Evolutionary conservation across 2,329 filamentous ascomycete species (phyloP).

Genomic region (Nothophoma quercina): DNA sequence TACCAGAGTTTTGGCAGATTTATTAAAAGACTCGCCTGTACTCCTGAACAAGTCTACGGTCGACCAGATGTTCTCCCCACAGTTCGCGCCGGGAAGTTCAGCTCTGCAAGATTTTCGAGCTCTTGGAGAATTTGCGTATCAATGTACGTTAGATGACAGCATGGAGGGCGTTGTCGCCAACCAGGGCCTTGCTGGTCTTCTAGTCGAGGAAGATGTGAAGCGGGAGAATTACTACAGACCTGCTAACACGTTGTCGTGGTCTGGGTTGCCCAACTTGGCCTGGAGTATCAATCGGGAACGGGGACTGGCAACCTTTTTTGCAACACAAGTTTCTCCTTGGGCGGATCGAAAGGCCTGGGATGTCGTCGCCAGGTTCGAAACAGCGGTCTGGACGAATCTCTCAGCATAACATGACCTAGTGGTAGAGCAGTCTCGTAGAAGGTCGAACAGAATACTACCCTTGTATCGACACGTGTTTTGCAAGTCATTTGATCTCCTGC

Average conservation of each 20-base stretch:
- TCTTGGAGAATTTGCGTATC: constrained; percentile 15
- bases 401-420: background rate
- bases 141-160: constrained; percentile 15
- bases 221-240: constrained; percentile 25
- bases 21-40: background rate
- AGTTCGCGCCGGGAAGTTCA: background rate
- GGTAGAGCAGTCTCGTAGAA: background rate
- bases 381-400: constrained; percentile 31
- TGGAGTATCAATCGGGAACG: constrained; percentile 36
- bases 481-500: background rate
- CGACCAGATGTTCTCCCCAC: constrained; percentile 1
- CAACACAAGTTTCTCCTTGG: constrained; percentile 34
- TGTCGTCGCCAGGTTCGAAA: constrained; percentile 29
- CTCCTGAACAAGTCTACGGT: background rate
- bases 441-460: background rate
- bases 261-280: constrained; percentile 30
- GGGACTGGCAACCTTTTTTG: constrained; percentile 31
- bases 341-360: constrained; percentile 24
- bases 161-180: constrained; percentile 24
- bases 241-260: constrained; percentile 33
- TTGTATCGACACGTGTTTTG: background rate
- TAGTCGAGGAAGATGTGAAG: background rate
- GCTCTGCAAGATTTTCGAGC: constrained; percentile 3
- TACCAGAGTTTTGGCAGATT: constrained; percentile 31
- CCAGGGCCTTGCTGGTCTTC: constrained; percentile 24